A percentile compares a stretch with the other conserved stretches of the same genome.
Evolutionary conservation across 345 rosid species (phyloP).

Genomic region (Camelina neglecta): DNA sequence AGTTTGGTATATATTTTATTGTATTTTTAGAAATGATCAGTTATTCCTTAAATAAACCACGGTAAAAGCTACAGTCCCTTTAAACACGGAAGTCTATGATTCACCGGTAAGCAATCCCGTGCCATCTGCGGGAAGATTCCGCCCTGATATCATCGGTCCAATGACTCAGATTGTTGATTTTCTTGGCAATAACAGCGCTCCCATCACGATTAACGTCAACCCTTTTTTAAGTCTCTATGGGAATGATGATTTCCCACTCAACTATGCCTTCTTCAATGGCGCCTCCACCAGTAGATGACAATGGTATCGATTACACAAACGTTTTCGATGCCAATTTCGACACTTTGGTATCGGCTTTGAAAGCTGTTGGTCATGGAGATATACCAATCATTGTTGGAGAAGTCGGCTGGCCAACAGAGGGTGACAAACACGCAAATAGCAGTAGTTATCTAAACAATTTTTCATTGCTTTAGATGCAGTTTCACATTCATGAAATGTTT

Average conservation of each 20-base stretch:
- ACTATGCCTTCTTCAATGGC: constrained; percentile 89
- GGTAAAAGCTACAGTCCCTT: constrained; percentile 89
- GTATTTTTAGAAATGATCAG: no score
- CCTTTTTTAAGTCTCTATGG: constrained; percentile 89
- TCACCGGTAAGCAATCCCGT: constrained; percentile 63
- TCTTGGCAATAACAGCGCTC: constrained; percentile 65
- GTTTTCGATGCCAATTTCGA: constrained; percentile 91
- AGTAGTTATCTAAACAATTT: constrained; percentile 4
- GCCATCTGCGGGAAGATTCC: constrained; percentile 81
- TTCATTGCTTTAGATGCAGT: not conserved
- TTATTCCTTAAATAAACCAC: no score
- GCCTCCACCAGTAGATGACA: constrained; percentile 59
- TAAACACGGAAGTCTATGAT: constrained; percentile 78
- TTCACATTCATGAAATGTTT: not conserved
- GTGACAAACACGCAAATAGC: constrained; percentile 59
- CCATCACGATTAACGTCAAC: constrained; percentile 83
- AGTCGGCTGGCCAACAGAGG: constrained; percentile 44
- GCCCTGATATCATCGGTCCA: constrained; percentile 55
- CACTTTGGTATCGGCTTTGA: constrained; percentile 73
- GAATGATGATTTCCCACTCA: constrained; percentile 68
- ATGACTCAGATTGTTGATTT: constrained; percentile 82
- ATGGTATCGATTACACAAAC: constrained; percentile 66
- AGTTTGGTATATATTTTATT: no score
- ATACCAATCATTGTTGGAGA: constrained; percentile 49
- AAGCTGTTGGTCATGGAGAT: constrained; percentile 66